These are phyloP conservation scores for Dactylonectria macrodidyma DNA, from an alignment of 2,329 filamentous ascomycete genomes.

Conservation along the genomic window DNA sequence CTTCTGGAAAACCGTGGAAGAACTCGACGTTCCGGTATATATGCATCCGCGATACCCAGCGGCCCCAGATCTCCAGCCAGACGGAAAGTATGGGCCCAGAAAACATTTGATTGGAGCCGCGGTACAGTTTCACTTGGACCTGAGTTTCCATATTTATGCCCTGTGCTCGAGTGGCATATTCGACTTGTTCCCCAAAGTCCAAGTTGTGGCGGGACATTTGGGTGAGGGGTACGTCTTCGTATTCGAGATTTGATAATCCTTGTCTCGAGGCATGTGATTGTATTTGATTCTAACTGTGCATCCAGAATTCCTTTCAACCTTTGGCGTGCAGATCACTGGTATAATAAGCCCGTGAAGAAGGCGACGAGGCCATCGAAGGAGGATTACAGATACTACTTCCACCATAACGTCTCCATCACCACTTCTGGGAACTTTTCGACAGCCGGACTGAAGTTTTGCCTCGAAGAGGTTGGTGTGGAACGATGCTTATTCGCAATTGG, in stretches of 20 bases:
- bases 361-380: constrained; percentile 20
- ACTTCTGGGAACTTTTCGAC: constrained; percentile 31
- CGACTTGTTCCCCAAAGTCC: constrained; percentile 12
- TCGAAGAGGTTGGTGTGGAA: constrained; percentile 9
- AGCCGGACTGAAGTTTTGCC: constrained; percentile 5
- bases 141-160: constrained; percentile 27
- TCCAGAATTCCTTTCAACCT: constrained; percentile 22
- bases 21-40: constrained; percentile 29
- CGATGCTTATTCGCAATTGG: constrained; percentile 32
- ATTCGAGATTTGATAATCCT: background rate
- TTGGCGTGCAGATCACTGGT: constrained; percentile 30
- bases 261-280: background rate
- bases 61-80: background rate
- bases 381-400: constrained; percentile 23
- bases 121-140: constrained; percentile 26
- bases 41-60: constrained; percentile 30
- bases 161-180: constrained; percentile 35
- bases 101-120: constrained; percentile 26
- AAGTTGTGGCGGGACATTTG: constrained; percentile 30
- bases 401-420: constrained; percentile 28
- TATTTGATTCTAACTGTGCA: background rate
- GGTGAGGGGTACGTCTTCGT: constrained; percentile 28
- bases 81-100: constrained; percentile 10
- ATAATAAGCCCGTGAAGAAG: constrained; percentile 17
- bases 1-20: constrained; percentile 25